Base-by-base conservation (phyloP, 2,329 filamentous ascomycete species). In the Aspergillus amoenus region DNA sequence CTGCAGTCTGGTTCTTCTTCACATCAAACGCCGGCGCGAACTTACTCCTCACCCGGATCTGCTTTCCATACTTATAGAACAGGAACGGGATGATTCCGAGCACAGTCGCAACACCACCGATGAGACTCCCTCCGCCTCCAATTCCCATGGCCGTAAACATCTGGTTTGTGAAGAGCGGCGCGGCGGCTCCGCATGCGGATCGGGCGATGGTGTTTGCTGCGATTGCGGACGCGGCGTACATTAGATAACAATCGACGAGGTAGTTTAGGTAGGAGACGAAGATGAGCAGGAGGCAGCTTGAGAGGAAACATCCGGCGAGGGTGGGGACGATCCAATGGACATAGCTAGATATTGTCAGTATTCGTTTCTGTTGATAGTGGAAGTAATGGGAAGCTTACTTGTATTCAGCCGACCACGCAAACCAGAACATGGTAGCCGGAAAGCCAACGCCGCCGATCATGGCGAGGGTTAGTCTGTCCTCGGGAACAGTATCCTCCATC, bases 141-240 rank as follows among this genome's bases (percentile, higher is more conserved):
- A 72, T 2, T 73, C 77, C 77, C 75, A 79, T 41, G 74, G 72
- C 64, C 1, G 66, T 32, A 56, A 77, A 79, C 70, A 79, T 70
- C 11, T 72, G 61, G 0, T 60, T 67, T 0, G 76, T 76, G 64
- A 78, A 78, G 11, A 79, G 65, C 1, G 77, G 76, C 47, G 79
- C 78, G 0, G 66, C 72, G 1, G 76, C 73, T n/a, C 74, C 77
- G 32, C 75, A 73, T 12, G 75, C 61, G 8, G 73, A 75, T 9
- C 77, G 68, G 4, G 79, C 64, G 4, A 79, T 70, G 1, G 74
- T 70, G 57, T 74, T 78, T 0, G 74, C 77, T 1, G 72, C 73
- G 7, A 73, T 56, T 0, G 70, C 73, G 3, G 61, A 66, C 1
- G 73, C 73, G 1, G 73, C 71, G 50, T 72, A 75, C 45, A 73